These are phyloP conservation scores for Metarhizium album DNA, from an alignment of 2,329 filamentous ascomycete genomes.

Conservation along the genomic window DNA sequence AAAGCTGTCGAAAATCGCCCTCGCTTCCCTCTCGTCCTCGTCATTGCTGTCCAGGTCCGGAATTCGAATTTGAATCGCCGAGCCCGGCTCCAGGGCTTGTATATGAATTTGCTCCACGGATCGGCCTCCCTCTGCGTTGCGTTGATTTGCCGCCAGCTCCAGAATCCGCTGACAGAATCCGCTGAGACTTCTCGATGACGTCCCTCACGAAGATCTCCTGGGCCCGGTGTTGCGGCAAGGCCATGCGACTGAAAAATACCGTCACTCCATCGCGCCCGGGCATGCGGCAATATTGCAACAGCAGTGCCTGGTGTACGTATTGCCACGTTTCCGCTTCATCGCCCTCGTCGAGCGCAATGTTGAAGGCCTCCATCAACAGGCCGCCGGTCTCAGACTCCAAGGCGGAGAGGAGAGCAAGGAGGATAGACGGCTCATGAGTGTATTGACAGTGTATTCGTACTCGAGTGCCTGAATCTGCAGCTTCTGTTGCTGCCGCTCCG, in stretches of 20 bases:
- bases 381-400: neutral
- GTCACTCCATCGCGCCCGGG: neutral
- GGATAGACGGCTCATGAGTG: neutral
- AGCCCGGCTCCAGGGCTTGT: too few species aligned
- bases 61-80: too few species aligned
- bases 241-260: neutral
- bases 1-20: too few species aligned
- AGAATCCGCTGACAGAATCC: neutral
- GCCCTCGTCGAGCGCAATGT: neutral
- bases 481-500: neutral
- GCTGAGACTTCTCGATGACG: neutral
- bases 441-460: neutral
- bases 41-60: too few species aligned
- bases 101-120: too few species aligned
- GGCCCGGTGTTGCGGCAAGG: neutral
- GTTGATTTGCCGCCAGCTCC: neutral
- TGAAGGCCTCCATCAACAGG: neutral
- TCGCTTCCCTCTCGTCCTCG: too few species aligned
- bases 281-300: too few species aligned
- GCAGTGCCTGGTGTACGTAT: too few species aligned
- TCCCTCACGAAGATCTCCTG: neutral
- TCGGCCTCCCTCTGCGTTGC: too few species aligned
- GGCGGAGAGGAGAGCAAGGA: neutral
- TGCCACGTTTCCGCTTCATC: too few species aligned
- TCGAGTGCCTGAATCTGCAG: neutral